Evolutionary conservation across 2,329 filamentous ascomycete genomes (phyloP), one percentile per base, ranked within the genome.

Genomic region (Sarocladiaceae sp.): DNA sequence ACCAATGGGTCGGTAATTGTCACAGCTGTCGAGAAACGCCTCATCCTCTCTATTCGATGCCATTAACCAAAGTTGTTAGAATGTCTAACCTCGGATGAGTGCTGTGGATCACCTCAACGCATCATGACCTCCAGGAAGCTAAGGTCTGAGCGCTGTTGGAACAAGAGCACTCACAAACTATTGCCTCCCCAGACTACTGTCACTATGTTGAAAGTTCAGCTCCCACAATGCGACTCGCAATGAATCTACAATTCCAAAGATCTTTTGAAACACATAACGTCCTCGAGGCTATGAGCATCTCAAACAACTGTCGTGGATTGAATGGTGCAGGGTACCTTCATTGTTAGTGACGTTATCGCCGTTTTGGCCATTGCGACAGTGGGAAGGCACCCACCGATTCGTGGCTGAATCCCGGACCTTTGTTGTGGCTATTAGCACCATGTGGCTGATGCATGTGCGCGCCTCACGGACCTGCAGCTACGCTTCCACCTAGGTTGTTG

Each of bases 1-100:
- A 91, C 81, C 55, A 92, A 71, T 3, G 88, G 88, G 62, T 92
- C 90, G 3, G 82, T 84, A 59, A 85, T 83, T 53, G 78, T 75
- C 28, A 85, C 69, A 28, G 79, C 78, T 12, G 74, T 76, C 8
- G 71, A 72, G 60, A 71, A 66, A 12, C 61, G 64, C 46, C 65
- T 68, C 63, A 70, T 63, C 57, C 48, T 35, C 54, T 49, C 23
- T 40, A 20, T 40, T 10, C 37, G 15, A 37, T 5, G 47, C 3
- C 18, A 13, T 25, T 36, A n/a, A 13, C n/a, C n/a, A n/a, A n/a
- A 4, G 26, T 37, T 8, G 7, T 26, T 5, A 31, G 18, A 4
- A 50, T 36, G 8, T 8, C 20, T 17, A 22, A 37, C 47, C 47
- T 50, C 47, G 47, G 47, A 15, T 50, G 29, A 37, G 22, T 26